Evolutionary conservation across 345 rosid genomes (phyloP).

Genomic region (Gossypium anomalum): DNA sequence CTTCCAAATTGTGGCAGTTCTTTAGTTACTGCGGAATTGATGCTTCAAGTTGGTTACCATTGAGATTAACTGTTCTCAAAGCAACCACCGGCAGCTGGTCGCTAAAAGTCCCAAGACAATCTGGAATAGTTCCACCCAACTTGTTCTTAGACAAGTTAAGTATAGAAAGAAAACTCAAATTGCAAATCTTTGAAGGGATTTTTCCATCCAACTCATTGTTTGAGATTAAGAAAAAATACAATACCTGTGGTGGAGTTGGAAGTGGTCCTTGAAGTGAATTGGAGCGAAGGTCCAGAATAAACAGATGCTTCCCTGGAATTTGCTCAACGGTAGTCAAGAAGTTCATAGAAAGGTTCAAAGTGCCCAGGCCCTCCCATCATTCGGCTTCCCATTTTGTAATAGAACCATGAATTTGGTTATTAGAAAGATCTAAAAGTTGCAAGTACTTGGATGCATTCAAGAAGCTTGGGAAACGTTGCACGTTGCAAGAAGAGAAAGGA

Average conservation of each 20-base stretch:
- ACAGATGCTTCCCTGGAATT: too few species aligned
- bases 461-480: background rate
- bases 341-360: too few species aligned
- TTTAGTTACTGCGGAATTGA: constrained; percentile 5
- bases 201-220: background rate
- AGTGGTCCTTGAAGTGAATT: constrained; percentile 1
- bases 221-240: background rate
- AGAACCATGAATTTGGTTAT: background rate
- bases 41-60: constrained; percentile 4
- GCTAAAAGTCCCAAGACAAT: background rate
- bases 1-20: constrained; percentile 6
- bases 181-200: background rate
- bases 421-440: background rate
- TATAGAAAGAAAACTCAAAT: background rate
- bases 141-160: constrained; percentile 15
- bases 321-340: too few species aligned
- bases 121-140: constrained; percentile 15
- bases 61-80: background rate
- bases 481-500: background rate
- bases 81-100: background rate
- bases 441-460: background rate
- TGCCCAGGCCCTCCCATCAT: too few species aligned
- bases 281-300: background rate
- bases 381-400: too few species aligned
- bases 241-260: background rate